Percentiles rank a stretch among this genome's conserved stretches.
Evolutionary conservation across 1,284 basidiomycete species (phyloP).

Genomic region (Dichomitus squalens): DNA sequence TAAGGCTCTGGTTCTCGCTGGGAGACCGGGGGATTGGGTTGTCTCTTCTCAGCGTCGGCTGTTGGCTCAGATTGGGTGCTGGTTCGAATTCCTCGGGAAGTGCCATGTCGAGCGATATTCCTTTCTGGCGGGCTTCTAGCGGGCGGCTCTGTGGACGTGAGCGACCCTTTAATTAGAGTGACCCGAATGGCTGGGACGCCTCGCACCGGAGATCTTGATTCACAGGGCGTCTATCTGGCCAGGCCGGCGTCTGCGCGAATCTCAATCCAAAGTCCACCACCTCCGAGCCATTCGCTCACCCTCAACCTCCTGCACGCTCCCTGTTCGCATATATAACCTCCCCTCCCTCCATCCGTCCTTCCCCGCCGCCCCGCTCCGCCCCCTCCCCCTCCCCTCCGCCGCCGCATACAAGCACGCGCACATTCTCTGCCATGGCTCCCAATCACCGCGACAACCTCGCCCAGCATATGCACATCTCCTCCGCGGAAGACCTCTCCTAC

Average conservation of each 20-base stretch:
- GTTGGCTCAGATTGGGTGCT: background rate
- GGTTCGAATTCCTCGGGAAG: background rate
- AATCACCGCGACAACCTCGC: constrained; percentile 28
- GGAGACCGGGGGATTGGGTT: too few species aligned
- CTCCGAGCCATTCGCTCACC: background rate
- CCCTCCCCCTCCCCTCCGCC: background rate
- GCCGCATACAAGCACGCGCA: background rate
- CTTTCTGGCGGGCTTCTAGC: background rate
- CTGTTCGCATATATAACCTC: constrained; percentile 2
- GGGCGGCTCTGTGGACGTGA: background rate
- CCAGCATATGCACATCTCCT: constrained; percentile 36
- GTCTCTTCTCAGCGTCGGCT: background rate
- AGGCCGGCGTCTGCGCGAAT: background rate
- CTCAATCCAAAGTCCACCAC: background rate
- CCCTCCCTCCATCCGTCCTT: background rate
- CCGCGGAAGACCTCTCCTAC: constrained; percentile 36
- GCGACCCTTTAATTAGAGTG: constrained; percentile 1
- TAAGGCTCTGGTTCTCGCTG: background rate
- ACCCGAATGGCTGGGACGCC: background rate
- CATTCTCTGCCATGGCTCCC: constrained; percentile 1
- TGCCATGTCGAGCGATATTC: background rate
- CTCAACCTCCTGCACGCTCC: background rate
- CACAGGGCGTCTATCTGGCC: background rate
- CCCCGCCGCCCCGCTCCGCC: background rate
- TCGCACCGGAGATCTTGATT: background rate